phyloP scores from a whole-genome alignment of 768 basidiomycete species.

The Tricholoma matsutake region DNA sequence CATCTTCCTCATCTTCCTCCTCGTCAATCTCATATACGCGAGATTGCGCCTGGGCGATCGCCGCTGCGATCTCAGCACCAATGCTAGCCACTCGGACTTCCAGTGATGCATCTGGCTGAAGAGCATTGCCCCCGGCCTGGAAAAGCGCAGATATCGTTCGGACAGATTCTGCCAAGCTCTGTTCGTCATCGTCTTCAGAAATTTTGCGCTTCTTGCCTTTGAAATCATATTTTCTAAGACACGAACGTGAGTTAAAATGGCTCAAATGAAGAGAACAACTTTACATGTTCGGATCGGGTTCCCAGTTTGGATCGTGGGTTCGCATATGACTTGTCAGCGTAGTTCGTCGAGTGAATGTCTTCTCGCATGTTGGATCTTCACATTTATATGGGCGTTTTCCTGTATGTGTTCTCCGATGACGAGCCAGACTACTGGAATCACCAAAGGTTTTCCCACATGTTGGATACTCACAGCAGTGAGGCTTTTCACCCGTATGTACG shows the following conservation, averaged over 20 bases:
- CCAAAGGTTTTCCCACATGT: slow-evolving; percentile 86
- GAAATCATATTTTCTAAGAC: slow-evolving; percentile 68
- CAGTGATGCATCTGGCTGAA: slow-evolving; percentile 43
- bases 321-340: slow-evolving; percentile 86
- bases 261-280: slow-evolving; percentile 24
- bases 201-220: slow-evolving; percentile 67
- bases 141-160: slow-evolving; percentile 73
- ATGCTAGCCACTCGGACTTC: slow-evolving; percentile 73
- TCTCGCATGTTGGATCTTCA: slow-evolving; percentile 77
- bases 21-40: slow-evolving; percentile 53
- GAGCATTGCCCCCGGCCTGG: slow-evolving; percentile 40
- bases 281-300: slow-evolving; percentile 79
- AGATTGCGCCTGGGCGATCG: slow-evolving; percentile 71
- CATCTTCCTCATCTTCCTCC: slow-evolving; percentile 47
- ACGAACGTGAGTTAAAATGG: slow-evolving; percentile 16
- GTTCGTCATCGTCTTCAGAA: slow-evolving; percentile 52
- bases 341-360: slow-evolving; percentile 84
- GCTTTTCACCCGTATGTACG: slow-evolving; percentile 92
- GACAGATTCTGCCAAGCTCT: slow-evolving; percentile 67
- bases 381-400: slow-evolving; percentile 87
- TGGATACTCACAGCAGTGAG: slow-evolving; percentile 87
- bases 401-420: slow-evolving; percentile 87
- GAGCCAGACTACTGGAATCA: slow-evolving; percentile 88
- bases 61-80: slow-evolving; percentile 77
- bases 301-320: slow-evolving; percentile 82